phyloP scores from a whole-genome alignment of 768 basidiomycete genomes.

The Mycena polygramma region DNA sequence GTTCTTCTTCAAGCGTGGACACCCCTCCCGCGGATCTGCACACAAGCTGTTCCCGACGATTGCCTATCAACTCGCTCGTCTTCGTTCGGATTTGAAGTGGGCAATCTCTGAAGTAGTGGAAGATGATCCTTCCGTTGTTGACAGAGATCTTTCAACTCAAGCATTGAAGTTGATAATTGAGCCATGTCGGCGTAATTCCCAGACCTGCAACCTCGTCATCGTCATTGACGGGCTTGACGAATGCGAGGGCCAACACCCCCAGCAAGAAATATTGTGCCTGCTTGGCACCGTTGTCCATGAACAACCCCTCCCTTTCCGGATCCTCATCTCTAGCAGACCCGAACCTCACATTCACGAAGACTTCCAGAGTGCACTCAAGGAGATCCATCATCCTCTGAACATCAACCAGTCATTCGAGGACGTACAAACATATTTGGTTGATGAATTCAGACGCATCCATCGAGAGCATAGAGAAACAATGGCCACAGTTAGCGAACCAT shows the following conservation, averaged over 20 bases:
- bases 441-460: slow-evolving; percentile 9
- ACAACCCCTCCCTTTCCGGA: slow-evolving; percentile 35
- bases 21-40: neutral
- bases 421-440: slow-evolving; percentile 32
- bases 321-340: slow-evolving; percentile 46
- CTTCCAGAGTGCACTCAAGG: slow-evolving; percentile 22
- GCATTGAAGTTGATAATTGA: slow-evolving; percentile 16
- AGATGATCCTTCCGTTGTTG: neutral
- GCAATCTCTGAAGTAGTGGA: slow-evolving; percentile 2
- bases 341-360: slow-evolving; percentile 39
- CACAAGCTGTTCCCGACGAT: slow-evolving; percentile 40
- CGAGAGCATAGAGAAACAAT: neutral
- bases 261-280: neutral
- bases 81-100: neutral
- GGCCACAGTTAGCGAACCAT: slow-evolving; percentile 19
- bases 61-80: slow-evolving; percentile 39
- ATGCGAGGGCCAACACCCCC: slow-evolving; percentile 32
- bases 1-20: slow-evolving; percentile 40
- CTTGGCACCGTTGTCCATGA: slow-evolving; percentile 14
- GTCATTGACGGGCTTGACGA: slow-evolving; percentile 48
- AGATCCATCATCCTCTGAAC: slow-evolving; percentile 3
- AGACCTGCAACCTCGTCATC: neutral
- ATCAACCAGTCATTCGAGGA: slow-evolving; percentile 35
- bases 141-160: neutral
- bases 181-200: slow-evolving; percentile 8